Base-by-base conservation (phyloP, 441 rosid genomes). In the Hura crepitans region DNA sequence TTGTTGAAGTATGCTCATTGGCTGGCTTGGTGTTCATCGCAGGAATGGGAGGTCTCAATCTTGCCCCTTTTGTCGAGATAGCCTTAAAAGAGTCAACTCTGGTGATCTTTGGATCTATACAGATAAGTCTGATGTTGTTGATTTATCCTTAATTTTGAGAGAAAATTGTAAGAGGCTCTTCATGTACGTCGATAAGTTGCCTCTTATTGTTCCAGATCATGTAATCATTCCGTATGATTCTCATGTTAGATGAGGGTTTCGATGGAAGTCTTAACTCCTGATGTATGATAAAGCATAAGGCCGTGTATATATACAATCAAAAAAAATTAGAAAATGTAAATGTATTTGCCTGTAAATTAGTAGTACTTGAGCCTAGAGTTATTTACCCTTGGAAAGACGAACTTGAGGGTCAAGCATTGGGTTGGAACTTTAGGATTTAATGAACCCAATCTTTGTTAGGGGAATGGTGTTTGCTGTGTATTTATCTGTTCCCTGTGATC, bases 51-150 rank as follows among this genome's bases (percentile, higher is more conserved):
- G 97, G 70, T 91, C 98, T 7, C 89, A 86, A 62, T 88, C 98
- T 15, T 93, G 97, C 64, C 98, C 98, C 11, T 91, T 91, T 70
- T 93, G 98, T 51, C 82, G 97, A 49, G 95, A 85, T 74, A 80
- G 87, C 50, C 91, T 93, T 18, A 84, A 85, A 75, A 79, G 89
- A 79, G 89, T 91, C 1, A 72, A 91, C 61, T 88, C 96, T 0
- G 74, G 88, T 0, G 97, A 94, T 75, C 90, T 91, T 0, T 94
- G 98, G 98, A 81, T 91, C 62, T 88, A 76, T 76, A 78, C 83
- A 54, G 85, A 82, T 23, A 77, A 81, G 47, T 55, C 71, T 2
- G 98, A 91, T 31, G 56, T 79, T 10, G 63, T 72, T 46, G 96
- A 87, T 66, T 78, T 83, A 37, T 66, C 82, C 14, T 62, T 77